phyloP scores from a whole-genome alignment of 2,329 filamentous ascomycete genomes.

The Emericellopsis cladophorae region DNA sequence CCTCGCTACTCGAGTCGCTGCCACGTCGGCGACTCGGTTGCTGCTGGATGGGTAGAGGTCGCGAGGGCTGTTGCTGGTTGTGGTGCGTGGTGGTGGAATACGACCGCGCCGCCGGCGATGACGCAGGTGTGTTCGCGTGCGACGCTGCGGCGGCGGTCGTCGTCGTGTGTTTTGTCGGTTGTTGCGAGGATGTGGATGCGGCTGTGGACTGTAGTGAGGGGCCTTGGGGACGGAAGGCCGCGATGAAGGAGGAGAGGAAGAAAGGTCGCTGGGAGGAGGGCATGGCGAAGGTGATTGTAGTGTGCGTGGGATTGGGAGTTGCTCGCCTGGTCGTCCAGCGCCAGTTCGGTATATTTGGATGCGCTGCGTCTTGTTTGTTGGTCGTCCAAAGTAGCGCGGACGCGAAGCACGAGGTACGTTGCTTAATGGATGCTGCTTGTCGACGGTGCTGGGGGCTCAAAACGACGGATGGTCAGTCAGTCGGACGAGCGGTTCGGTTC shows the following conservation, averaged over 20 bases:
- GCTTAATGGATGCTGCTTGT: no score
- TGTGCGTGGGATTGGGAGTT: no score
- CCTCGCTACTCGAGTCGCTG: conserved; percentile 64
- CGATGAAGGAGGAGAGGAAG: conserved; percentile 44
- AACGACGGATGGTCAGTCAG: no score
- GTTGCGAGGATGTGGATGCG: conserved; percentile 9
- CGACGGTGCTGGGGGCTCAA: no score
- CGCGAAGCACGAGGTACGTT: no score
- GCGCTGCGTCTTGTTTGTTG: no score
- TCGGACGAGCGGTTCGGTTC: no score
- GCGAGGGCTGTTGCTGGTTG: conserved; percentile 8
- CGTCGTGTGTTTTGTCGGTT: conserved; percentile 23
- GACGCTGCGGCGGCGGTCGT: conserved; percentile 7
- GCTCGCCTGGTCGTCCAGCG: no score
- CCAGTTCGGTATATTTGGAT: no score
- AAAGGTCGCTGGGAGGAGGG: conserved; percentile 39
- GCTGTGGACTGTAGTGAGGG: conserved; percentile 19
- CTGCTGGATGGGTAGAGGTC: conserved; percentile 25
- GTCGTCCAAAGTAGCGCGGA: no score
- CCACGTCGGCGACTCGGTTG: conserved; percentile 38
- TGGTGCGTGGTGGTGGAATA: conserved; percentile 9
- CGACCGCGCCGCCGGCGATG: conserved; percentile 4
- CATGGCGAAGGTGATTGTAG: conserved; percentile 19
- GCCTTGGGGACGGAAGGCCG: conserved; percentile 37
- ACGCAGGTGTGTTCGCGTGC: conserved; percentile 9